Conservation (phyloP, 1,139 yeast genomes). For the Geotrichum cucujoidarum region DNA sequence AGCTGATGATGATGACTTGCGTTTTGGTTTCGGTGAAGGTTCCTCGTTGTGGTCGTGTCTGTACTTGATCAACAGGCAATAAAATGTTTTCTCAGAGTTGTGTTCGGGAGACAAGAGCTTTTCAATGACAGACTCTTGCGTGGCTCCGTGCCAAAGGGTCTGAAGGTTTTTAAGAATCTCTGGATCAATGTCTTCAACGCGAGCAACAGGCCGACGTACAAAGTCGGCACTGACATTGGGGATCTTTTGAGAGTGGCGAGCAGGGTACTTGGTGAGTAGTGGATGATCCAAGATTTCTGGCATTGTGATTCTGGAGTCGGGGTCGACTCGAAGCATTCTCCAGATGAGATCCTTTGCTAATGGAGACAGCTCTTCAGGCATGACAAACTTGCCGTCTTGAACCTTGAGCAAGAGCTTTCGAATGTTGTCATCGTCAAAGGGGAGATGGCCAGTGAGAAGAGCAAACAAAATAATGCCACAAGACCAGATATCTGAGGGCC, state of each 20-base stretch:
- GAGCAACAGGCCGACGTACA: conserved; percentile 42
- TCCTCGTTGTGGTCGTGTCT: conserved; percentile 61
- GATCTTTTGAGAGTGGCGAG: conserved; percentile 18
- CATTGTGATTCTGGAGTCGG: conserved; percentile 69
- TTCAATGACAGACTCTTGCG: conserved; percentile 53
- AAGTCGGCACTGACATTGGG: conserved; percentile 9
- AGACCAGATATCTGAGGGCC: conserved; percentile 97
- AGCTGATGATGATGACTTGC: conserved; percentile 2
- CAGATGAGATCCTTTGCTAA: conserved; percentile 86
- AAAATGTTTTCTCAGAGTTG: conserved; percentile 84
- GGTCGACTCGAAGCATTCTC: conserved; percentile 75
- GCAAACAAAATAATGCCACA: conserved; percentile 96
- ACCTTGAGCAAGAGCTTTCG: conserved; percentile 80
- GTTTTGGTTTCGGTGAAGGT: conserved; percentile 12
- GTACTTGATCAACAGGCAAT: conserved; percentile 74
- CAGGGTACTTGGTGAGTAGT: conserved; percentile 65
- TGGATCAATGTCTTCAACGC: conserved; percentile 60
- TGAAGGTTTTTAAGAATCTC: conserved; percentile 82
- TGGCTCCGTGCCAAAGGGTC: conserved; percentile 86
- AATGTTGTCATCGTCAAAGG: conserved; percentile 94
- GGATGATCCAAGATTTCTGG: conserved; percentile 74
- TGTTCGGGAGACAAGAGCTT: conserved; percentile 55
- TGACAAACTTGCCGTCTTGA: conserved; percentile 77
- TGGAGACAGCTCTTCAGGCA: conserved; percentile 71
- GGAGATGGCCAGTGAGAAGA: conserved; percentile 85